Conservation (phyloP, 306 rosid species). For the Inga oerstediana region DNA sequence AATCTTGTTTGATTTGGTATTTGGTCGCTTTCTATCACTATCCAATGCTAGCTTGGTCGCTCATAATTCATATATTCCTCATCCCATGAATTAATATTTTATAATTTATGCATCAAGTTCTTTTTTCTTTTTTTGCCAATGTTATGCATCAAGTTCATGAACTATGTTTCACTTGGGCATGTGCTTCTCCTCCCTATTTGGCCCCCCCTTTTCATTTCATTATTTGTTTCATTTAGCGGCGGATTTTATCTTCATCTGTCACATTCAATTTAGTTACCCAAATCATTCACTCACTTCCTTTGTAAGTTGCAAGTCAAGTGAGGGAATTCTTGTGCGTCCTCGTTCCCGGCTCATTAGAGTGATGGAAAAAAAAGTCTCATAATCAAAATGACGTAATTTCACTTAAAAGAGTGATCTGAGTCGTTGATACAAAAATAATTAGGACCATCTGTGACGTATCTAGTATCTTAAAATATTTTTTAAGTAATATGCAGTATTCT, state of each 20-base stretch:
- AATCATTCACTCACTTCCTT: background rate
- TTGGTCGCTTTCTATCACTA: slow-evolving; percentile 47
- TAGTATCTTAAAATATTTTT: too few relatives aligned
- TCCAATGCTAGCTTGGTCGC: slow-evolving; percentile 43
- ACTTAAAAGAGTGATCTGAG: too few relatives aligned
- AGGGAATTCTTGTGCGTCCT: too few relatives aligned
- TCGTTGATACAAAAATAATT: too few relatives aligned
- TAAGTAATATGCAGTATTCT: too few relatives aligned
- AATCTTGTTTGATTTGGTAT: slow-evolving; percentile 47
- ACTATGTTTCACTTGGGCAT: slow-evolving; percentile 33
- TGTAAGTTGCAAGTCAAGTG: background rate
- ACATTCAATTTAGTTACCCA: background rate
- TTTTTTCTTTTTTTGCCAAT: too few relatives aligned
- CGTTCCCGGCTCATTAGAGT: too few relatives aligned
- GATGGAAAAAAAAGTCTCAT: too few relatives aligned
- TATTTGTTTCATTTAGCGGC: background rate
- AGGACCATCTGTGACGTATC: too few relatives aligned
- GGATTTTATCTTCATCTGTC: slow-evolving; percentile 10
- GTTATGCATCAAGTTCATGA: background rate
- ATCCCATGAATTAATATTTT: slow-evolving; percentile 36
- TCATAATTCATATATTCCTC: slow-evolving; percentile 41
- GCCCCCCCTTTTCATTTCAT: background rate
- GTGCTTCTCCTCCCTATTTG: slow-evolving; percentile 8
- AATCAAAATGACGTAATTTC: too few relatives aligned
- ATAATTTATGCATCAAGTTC: background rate